Base-by-base conservation (phyloP, 225 moss, liverwort and hornwort genomes). In the Antitrichia curtipendula region DNA sequence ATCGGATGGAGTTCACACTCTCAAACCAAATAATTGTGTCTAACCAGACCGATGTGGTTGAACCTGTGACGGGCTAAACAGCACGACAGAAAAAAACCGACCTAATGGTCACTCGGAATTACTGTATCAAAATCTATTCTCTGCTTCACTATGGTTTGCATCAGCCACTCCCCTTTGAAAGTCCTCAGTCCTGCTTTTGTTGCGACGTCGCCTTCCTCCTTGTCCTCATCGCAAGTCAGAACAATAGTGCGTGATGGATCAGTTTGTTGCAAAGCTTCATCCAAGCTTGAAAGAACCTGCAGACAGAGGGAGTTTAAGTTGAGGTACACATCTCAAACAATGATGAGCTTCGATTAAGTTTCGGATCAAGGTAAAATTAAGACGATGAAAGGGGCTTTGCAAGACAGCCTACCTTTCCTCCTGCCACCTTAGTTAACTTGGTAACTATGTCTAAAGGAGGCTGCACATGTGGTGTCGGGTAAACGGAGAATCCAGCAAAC, bases 121-220 rank as follows among this genome's bases (percentile, higher is more conserved):
- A 73, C 82, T 32, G 91, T 86, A 69, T 78, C 91, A 40, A 96
- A 89, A 68, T 96, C 96, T 54, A 98, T 66, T 38, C 89, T 93
- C 69, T 98, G 98, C 83, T 92, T 96, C 36, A 96, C 94, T 32
- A 98, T 88, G 16, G 95, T 94, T 49, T 93, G 95, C 88, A 98
- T 91, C 66, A 98, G 87, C 98, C 98, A 98, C 73, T 98, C 98
- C 29, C 95, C 94, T 47, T 82, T 69, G 25, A 91, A 92, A 21
- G 94, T 93, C 31, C 59, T 92, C 20, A 98, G 86, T 59, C 96
- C 96, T 32, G 90, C 91, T 88, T 94, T 92, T 28, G 94, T 72
- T 43, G 94, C 96, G 40, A 69, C 43, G 77, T 85, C 89, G 8
- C 91, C 92, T 90, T 91, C 82, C 32, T 89, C 81, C 85, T 91